phyloP scores from a whole-genome alignment of 176 grass and related monocot species.

The Oryza coarctata region DNA sequence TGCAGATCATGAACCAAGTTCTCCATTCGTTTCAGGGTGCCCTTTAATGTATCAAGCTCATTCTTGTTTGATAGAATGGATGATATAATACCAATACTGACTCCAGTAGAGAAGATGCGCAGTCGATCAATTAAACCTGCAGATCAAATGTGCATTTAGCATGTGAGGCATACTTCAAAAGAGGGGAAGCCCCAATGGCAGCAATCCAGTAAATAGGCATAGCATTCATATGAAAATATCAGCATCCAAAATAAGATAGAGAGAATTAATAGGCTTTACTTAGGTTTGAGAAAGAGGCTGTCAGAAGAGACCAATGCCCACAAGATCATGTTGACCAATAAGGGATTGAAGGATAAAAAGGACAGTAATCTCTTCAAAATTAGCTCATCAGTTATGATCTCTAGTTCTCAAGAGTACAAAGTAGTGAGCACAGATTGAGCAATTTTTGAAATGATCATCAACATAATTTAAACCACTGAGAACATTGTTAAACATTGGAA shows the following conservation, averaged over 20 bases:
- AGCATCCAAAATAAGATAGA: slow-evolving; percentile 6
- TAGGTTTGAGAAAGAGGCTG: neutral
- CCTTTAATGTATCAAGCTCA: slow-evolving; percentile 64
- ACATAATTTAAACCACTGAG: neutral
- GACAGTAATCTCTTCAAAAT: slow-evolving; percentile 1
- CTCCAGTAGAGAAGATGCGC: slow-evolving; percentile 58
- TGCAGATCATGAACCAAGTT: slow-evolving; percentile 96
- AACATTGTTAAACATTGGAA: slow-evolving; percentile 12
- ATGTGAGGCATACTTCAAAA: slow-evolving; percentile 22
- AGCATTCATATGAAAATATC: slow-evolving; percentile 17
- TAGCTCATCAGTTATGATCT: neutral
- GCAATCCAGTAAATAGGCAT: slow-evolving; percentile 19
- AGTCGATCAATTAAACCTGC: slow-evolving; percentile 57
- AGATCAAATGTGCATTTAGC: slow-evolving; percentile 34
- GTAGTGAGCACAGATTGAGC: neutral
- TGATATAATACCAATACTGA: slow-evolving; percentile 68
- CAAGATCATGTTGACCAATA: neutral
- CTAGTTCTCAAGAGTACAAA: neutral
- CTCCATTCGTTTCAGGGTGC: slow-evolving; percentile 63
- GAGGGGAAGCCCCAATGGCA: neutral
- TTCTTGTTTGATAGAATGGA: slow-evolving; percentile 71
- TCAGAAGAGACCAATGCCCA: neutral
- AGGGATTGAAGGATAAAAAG: neutral
- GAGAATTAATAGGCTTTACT: neutral
- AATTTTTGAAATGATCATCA: neutral